Evolutionary conservation across 106 monocot genomes (phyloP).

Genomic region (Ottelia alismoides): DNA sequence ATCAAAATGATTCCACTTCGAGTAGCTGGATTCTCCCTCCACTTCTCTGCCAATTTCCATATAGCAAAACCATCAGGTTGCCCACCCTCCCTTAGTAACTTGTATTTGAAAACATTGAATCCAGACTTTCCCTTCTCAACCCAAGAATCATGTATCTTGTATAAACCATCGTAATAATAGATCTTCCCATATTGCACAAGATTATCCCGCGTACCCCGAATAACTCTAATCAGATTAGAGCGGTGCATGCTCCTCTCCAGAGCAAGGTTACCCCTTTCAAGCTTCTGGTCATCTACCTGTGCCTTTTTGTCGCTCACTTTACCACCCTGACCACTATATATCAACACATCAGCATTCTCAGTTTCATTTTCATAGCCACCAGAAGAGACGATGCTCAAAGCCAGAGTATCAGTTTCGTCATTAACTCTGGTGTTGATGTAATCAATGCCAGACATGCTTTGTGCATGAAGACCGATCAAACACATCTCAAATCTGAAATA

Average conservation of each 20-base stretch:
- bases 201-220: slow-evolving; percentile 41
- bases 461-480: slow-evolving; percentile 59
- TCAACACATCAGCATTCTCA: slow-evolving; percentile 28
- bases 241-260: slow-evolving; percentile 52
- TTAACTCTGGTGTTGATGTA: slow-evolving; percentile 31
- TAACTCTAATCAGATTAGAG: slow-evolving; percentile 41
- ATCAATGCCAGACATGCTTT: slow-evolving; percentile 69
- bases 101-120: slow-evolving; percentile 65
- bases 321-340: slow-evolving; percentile 75
- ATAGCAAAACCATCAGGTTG: slow-evolving; percentile 50
- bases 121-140: slow-evolving; percentile 52
- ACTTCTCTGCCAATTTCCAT: slow-evolving; percentile 52
- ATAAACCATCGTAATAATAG: slow-evolving; percentile 79
- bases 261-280: slow-evolving; percentile 78
- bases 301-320: slow-evolving; percentile 14
- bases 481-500: slow-evolving; percentile 74
- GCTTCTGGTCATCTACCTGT: slow-evolving; percentile 51
- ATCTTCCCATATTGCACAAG: slow-evolving; percentile 25
- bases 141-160: slow-evolving; percentile 52
- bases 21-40: slow-evolving; percentile 40
- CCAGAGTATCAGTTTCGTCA: slow-evolving; percentile 34
- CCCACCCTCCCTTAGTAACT: slow-evolving; percentile 39
- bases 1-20: slow-evolving; percentile 32
- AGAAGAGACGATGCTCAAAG: slow-evolving; percentile 65
- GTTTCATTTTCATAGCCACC: slow-evolving; percentile 71